phyloP scores from a whole-genome alignment of 2,329 filamentous ascomycete species.

The Tympanopsis confertula region DNA sequence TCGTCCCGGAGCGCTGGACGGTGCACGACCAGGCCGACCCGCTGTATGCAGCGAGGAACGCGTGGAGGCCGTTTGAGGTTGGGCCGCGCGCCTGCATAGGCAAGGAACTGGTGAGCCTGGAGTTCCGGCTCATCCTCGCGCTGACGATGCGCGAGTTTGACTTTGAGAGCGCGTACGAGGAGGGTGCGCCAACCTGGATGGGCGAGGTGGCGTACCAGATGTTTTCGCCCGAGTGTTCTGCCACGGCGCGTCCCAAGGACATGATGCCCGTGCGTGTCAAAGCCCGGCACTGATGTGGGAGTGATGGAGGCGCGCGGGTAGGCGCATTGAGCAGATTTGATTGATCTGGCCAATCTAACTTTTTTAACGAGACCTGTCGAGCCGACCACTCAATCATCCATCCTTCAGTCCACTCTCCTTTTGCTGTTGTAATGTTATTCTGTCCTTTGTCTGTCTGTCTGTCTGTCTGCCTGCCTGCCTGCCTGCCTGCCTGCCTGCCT shows the following conservation, averaged over 20 bases:
- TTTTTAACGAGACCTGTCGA: too few species aligned
- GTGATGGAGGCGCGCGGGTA: too few species aligned
- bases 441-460: too few species aligned
- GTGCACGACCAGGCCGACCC: slow-evolving; percentile 12
- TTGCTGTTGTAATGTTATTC: too few species aligned
- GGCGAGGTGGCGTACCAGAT: slow-evolving; percentile 17
- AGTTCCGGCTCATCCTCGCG: slow-evolving; percentile 35
- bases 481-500: too few species aligned
- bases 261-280: too few species aligned
- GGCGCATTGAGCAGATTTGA: too few species aligned
- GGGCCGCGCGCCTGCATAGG: slow-evolving; percentile 43
- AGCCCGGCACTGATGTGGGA: too few species aligned
- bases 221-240: slow-evolving; percentile 2
- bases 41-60: slow-evolving; percentile 25
- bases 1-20: slow-evolving; percentile 30
- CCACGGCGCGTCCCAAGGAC: slow-evolving; percentile 12
- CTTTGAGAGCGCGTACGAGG: slow-evolving; percentile 25
- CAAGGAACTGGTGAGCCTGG: slow-evolving; percentile 39
- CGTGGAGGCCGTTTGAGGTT: slow-evolving; percentile 40
- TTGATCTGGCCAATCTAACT: too few species aligned
- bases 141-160: slow-evolving; percentile 37
- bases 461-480: too few species aligned
- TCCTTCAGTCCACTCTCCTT: too few species aligned
- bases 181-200: slow-evolving; percentile 17
- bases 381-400: too few species aligned